Evolutionary conservation across 176 grass and related monocot species (phyloP).

Genomic region (Pontederia crassipes): DNA sequence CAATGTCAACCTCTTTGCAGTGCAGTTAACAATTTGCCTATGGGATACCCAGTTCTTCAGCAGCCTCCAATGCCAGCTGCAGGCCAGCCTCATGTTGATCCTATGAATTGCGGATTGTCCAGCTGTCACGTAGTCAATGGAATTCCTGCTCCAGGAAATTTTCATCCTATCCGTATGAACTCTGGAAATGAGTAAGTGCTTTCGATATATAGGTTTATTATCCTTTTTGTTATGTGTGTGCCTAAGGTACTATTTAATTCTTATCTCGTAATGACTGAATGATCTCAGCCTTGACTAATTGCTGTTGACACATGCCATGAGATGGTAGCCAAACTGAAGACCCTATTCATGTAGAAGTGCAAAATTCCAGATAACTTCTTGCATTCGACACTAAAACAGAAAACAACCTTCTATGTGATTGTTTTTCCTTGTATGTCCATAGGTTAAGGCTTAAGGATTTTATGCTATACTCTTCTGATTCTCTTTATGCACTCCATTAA

Average conservation of each 20-base stretch:
- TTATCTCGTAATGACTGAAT: too few species aligned
- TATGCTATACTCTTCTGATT: too few species aligned
- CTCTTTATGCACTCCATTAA: too few species aligned
- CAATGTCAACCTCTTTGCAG: constrained; percentile 39
- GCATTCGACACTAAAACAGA: too few species aligned
- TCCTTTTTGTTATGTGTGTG: too few species aligned
- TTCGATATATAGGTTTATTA: neutral
- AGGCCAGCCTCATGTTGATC: constrained; percentile 59
- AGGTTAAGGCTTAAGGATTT: too few species aligned
- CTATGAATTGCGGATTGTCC: constrained; percentile 46
- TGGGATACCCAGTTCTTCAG: constrained; percentile 94
- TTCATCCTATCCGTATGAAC: constrained; percentile 72
- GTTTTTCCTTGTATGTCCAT: too few species aligned
- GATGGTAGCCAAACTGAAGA: neutral
- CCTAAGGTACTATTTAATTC: too few species aligned
- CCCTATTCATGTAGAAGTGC: constrained; percentile 3
- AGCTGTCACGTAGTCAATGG: constrained; percentile 78
- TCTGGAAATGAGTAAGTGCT: constrained; percentile 79
- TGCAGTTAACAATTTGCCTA: constrained; percentile 89
- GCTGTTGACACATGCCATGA: too few species aligned
- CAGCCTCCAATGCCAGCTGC: constrained; percentile 64
- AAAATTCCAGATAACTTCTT: too few species aligned
- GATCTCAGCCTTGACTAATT: too few species aligned
- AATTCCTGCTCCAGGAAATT: constrained; percentile 63
- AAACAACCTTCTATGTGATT: too few species aligned